Evolutionary conservation across 202 grass and related monocot species (phyloP).

Genomic region (Setaria viridis): DNA sequence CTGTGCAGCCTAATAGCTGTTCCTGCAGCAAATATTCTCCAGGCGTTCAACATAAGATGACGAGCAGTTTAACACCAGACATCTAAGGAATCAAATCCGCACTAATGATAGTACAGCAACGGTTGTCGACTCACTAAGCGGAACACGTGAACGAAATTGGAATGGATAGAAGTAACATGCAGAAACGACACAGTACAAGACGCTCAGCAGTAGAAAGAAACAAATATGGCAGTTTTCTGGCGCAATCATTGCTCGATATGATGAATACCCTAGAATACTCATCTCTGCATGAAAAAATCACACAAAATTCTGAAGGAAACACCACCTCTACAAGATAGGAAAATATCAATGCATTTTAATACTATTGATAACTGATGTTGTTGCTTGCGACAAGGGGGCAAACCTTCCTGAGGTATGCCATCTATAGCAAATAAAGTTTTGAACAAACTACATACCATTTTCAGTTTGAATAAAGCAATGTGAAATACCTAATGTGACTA

Average conservation of each 20-base stretch:
- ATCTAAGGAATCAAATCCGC: slow-evolving; percentile 1
- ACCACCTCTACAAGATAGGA: neutral
- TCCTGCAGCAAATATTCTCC: neutral
- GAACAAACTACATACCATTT: neutral
- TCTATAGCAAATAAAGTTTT: neutral
- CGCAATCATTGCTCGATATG: neutral
- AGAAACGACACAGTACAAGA: slow-evolving; percentile 15
- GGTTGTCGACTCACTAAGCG: neutral
- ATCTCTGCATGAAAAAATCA: neutral
- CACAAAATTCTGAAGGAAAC: slow-evolving; percentile 28
- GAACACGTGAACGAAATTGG: neutral
- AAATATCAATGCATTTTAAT: neutral
- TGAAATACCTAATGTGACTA: neutral
- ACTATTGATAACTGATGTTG: neutral
- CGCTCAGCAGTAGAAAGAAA: slow-evolving; percentile 2
- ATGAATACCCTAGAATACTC: slow-evolving; percentile 5
- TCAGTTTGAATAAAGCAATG: neutral
- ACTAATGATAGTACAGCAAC: slow-evolving; percentile 20
- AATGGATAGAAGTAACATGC: slow-evolving; percentile 8
- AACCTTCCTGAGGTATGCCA: neutral
- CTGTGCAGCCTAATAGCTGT: neutral
- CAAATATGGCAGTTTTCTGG: neutral
- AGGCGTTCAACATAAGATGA: neutral
- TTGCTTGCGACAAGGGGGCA: neutral
- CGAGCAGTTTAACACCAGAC: neutral